phyloP scores from a whole-genome alignment of 1,139 yeast genomes.

The Lodderomyces oxycetoniae region DNA sequence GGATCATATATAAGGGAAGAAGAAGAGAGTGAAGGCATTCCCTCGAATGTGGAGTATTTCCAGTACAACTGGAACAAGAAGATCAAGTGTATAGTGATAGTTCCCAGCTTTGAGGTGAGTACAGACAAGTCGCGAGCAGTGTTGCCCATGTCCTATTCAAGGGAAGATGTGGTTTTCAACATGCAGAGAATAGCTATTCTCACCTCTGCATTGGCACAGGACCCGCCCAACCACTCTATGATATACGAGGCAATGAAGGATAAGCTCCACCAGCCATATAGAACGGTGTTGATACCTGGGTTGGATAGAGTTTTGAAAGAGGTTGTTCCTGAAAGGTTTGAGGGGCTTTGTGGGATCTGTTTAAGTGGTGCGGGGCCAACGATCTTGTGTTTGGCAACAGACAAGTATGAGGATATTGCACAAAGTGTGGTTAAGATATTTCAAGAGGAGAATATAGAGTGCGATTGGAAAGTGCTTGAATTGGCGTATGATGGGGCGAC shows the following conservation, averaged over 20 bases:
- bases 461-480: constrained; percentile 79
- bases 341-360: constrained; percentile 89
- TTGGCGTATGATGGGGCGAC: constrained; percentile 86
- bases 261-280: constrained; percentile 91
- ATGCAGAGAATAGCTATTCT: constrained; percentile 49
- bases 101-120: constrained; percentile 90
- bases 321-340: constrained; percentile 76
- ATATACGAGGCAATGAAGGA: constrained; percentile 97
- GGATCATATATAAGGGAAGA: constrained; percentile 89
- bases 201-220: constrained; percentile 73
- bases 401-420: constrained; percentile 81
- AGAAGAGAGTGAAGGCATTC: constrained; percentile 53
- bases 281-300: constrained; percentile 89
- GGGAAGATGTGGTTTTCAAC: constrained; percentile 83
- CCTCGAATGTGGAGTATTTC: constrained; percentile 50
- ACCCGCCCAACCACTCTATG: constrained; percentile 74
- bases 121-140: constrained; percentile 91
- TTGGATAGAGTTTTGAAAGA: constrained; percentile 73
- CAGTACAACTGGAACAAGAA: constrained; percentile 77
- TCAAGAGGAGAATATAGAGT: constrained; percentile 58
- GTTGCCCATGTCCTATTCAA: constrained; percentile 73
- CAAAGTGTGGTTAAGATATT: constrained; percentile 66
- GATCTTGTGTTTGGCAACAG: constrained; percentile 87
- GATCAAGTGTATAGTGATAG: constrained; percentile 83
- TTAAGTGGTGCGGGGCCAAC: constrained; percentile 98